phyloP scores from a whole-genome alignment of 495 filamentous ascomycete genomes.

The Hyaloscypha finlandica region DNA sequence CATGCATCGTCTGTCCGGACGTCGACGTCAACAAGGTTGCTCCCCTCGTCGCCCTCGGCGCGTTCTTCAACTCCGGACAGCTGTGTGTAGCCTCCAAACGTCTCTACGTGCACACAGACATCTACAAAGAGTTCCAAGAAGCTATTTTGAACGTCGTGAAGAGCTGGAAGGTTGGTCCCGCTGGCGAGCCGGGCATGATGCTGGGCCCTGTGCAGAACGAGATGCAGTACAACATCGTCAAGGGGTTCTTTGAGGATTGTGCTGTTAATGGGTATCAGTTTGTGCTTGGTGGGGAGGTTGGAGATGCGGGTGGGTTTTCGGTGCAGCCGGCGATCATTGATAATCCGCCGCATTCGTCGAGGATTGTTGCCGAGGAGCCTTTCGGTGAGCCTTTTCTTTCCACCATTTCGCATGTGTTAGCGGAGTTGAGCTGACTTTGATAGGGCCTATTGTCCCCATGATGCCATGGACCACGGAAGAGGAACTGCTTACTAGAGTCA shows the following conservation, averaged over 20 bases:
- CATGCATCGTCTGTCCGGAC: constrained; percentile 58
- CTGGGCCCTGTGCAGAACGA: constrained; percentile 58
- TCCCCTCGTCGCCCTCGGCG: constrained; percentile 49
- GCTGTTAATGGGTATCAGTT: constrained; percentile 43
- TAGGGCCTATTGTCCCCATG: constrained; percentile 50
- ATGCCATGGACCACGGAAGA: constrained; percentile 48
- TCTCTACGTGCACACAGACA: constrained; percentile 58
- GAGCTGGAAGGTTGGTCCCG: constrained; percentile 36
- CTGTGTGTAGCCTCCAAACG: constrained; percentile 62
- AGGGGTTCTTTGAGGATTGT: constrained; percentile 45
- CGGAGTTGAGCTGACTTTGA: not conserved
- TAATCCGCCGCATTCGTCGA: constrained; percentile 55
- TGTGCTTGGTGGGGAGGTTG: constrained; percentile 43
- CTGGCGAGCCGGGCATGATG: constrained; percentile 20
- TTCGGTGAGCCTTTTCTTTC: constrained; percentile 34
- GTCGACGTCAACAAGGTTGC: constrained; percentile 59
- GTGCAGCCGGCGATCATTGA: constrained; percentile 55
- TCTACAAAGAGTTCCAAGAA: constrained; percentile 53
- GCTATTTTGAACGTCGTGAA: constrained; percentile 50
- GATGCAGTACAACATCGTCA: constrained; percentile 49
- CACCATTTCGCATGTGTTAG: not conserved
- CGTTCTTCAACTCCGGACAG: constrained; percentile 55
- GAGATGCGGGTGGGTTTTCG: constrained; percentile 42
- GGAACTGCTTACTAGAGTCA: constrained; percentile 52
- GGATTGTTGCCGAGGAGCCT: constrained; percentile 50